Conservation (phyloP, 495 filamentous ascomycete genomes). For the Cercophora samala region DNA sequence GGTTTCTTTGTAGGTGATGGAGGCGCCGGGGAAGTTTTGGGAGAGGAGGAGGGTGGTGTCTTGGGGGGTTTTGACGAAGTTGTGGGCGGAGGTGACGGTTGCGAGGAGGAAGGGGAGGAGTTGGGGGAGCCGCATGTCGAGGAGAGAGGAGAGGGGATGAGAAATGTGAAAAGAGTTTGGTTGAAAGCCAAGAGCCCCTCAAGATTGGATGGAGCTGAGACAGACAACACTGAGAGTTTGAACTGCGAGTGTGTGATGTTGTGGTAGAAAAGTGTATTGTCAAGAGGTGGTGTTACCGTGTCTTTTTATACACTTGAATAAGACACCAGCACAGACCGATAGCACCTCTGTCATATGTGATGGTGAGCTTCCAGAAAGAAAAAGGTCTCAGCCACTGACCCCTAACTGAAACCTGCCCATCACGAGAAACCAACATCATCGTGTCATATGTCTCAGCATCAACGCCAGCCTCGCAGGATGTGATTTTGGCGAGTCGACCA, state of each 20-base stretch:
- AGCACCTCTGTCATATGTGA: neutral
- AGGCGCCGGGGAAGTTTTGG: constrained; percentile 13
- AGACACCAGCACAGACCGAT: neutral
- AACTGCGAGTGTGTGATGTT: neutral
- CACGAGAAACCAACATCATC: neutral
- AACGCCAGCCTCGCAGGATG: neutral
- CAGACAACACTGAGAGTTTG: neutral
- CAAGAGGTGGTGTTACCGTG: no score
- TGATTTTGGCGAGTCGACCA: neutral
- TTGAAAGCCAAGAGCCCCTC: neutral
- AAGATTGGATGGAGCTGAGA: neutral
- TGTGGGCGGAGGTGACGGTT: constrained; percentile 8
- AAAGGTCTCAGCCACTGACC: neutral
- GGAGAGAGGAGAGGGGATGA: neutral
- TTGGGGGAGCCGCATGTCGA: constrained; percentile 1
- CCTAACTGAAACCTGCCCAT: neutral
- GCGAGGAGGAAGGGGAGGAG: neutral
- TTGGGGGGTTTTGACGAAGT: constrained; percentile 13
- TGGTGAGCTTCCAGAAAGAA: neutral
- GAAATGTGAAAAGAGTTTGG: neutral
- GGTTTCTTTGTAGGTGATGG: constrained; percentile 21
- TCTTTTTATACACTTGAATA: neutral
- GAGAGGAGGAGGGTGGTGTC: constrained; percentile 10
- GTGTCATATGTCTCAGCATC: neutral
- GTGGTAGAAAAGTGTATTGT: neutral